These are phyloP conservation scores for Saussurea involucrata DNA, from an alignment of 129 eudicot genomes.

Conservation along the genomic window DNA sequence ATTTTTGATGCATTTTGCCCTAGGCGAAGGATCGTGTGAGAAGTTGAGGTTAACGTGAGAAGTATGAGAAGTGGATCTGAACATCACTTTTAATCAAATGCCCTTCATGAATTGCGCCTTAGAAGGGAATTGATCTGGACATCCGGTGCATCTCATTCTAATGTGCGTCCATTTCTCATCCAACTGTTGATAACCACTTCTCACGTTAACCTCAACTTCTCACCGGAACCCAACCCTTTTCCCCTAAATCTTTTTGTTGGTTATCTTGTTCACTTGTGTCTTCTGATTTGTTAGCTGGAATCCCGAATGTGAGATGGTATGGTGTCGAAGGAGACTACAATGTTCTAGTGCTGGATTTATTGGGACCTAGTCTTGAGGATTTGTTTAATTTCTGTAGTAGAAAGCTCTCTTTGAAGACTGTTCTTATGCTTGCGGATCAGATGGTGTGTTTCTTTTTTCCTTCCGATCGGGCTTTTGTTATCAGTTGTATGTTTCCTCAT, in stretches of 20 bases:
- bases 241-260: background rate
- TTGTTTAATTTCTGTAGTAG: slow-evolving; percentile 85
- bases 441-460: slow-evolving; percentile 51
- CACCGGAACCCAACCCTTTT: no score
- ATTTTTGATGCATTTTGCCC: background rate
- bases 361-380: slow-evolving; percentile 96
- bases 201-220: no score
- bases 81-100: no score
- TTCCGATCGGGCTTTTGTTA: background rate
- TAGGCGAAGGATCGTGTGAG: no score
- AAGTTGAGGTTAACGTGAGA: no score
- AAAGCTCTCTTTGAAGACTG: slow-evolving; percentile 84
- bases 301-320: slow-evolving; percentile 83
- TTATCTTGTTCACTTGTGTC: slow-evolving; percentile 16
- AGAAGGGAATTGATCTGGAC: no score
- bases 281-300: slow-evolving; percentile 63
- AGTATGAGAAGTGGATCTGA: no score
- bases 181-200: no score
- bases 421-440: slow-evolving; percentile 97
- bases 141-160: no score
- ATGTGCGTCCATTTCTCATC: no score
- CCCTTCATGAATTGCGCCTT: no score
- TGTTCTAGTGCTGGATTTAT: slow-evolving; percentile 83
- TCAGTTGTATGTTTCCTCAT: background rate
- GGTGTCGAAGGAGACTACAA: slow-evolving; percentile 97